Base-by-base conservation (phyloP, 2,329 filamentous ascomycete species). In the Cyphellophora attinorum region DNA sequence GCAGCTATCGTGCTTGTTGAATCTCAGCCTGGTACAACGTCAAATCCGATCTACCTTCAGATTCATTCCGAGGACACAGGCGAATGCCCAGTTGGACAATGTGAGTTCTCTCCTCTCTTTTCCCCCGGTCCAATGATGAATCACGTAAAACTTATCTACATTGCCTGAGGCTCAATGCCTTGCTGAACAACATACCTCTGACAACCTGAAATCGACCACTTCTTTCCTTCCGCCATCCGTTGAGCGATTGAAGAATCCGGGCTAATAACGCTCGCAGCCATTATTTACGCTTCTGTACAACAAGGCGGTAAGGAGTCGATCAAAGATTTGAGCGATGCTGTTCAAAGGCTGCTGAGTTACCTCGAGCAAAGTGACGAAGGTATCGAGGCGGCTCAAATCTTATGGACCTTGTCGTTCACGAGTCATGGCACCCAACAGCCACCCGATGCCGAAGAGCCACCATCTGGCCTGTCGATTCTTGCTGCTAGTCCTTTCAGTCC, bases 121-220 rank as follows among this genome's bases (percentile, higher is more conserved):
- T 40, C 27, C 33, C 35, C 44, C 25, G n/a, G 21, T 42, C 72
- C 69, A 55, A 81, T 86, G 89, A 95, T 96, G 88, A 94, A 70
- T 61, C 60, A 63, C 68, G 62, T 72, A 93, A 91, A 85, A 88
- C 88, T 96, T 96, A 96, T 95, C 89, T 95, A 96, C 89, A 95
- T 96, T 96, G 86, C 83, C 89, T 88, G 89, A 58, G 93, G 81
- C 65, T 66, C 60, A 23, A 40, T 45, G 41, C 72, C 72, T 81
- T 93, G 88, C 93, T 78, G 86, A 91, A 72, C 72, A 70, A 58
- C 69, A 69, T 73, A 25, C 74, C 76, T 86, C 81, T 89, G 79
- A 89, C 79, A 85, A 79, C 66, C 85, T 93, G 85, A 93, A 76
- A 27, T 38, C 52, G 64, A 67, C 62, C 38, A 38, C 29, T 49